These are phyloP conservation scores for Globisporangium recalcitrans DNA, from an alignment of 352 stramenopile genomes.

Conservation along the genomic window DNA sequence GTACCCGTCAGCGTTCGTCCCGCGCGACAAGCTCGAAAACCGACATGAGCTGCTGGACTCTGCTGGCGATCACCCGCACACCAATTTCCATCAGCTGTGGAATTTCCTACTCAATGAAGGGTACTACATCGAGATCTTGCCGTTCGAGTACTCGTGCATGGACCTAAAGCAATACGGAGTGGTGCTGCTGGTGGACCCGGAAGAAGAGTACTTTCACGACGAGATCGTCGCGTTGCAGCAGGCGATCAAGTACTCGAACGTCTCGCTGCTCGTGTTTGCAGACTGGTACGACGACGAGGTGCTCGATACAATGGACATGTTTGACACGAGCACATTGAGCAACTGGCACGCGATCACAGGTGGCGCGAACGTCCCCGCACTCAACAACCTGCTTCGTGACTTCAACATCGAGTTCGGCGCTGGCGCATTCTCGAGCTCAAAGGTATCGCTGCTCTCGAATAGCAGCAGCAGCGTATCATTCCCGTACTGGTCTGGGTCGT, in stretches of 20 bases:
- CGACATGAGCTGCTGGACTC: conserved; percentile 62
- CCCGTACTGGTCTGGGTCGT: conserved; percentile 61
- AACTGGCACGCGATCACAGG: conserved; percentile 76
- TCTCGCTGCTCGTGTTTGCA: conserved; percentile 68
- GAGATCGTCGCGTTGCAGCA: conserved; percentile 53
- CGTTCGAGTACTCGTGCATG: conserved; percentile 74
- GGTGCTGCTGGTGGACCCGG: conserved; percentile 75
- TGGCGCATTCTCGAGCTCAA: conserved; percentile 45
- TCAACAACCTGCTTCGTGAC: conserved; percentile 57
- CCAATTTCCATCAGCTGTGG: conserved; percentile 85
- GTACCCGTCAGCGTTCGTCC: conserved; percentile 81
- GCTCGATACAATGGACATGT: conserved; percentile 61
- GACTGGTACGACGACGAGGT: conserved; percentile 75
- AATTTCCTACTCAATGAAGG: conserved; percentile 55
- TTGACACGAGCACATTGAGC: conserved; percentile 80
- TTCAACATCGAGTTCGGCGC: conserved; percentile 70
- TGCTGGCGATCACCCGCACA: conserved; percentile 78
- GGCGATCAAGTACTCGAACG: conserved; percentile 62
- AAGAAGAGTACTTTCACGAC: conserved; percentile 71
- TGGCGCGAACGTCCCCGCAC: conserved; percentile 66
- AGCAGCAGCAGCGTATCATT: conserved; percentile 25
- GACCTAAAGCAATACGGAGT: conserved; percentile 64
- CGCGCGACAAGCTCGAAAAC: conserved; percentile 70
- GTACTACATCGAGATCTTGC: conserved; percentile 79
- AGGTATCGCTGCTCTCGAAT: conserved; percentile 37